Base-by-base conservation (phyloP, 768 basidiomycete genomes). In the Pleurotus tuber-regium region DNA sequence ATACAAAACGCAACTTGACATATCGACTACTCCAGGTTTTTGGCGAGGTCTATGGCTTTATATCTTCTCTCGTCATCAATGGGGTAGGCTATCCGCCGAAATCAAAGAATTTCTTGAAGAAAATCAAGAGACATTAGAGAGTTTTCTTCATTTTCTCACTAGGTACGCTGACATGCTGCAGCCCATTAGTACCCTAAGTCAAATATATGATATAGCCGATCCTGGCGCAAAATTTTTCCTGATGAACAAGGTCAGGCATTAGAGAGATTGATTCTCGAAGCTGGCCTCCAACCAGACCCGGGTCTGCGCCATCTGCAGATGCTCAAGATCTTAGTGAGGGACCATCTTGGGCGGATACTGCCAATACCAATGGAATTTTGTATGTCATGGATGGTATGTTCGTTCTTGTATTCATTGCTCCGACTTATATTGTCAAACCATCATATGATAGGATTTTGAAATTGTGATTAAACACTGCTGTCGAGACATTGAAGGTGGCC, bases 281-380 rank as follows among this genome's bases (percentile, higher is more conserved):
- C 41, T 9, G 21, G 21, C 9, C 4, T 42, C 11, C 7, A 21
- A 10, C 18, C 41, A 16, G 18, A 8, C 9, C 6, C 23, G 21
- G 21, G 18, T 9, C 9, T 24, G 12, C 16, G 12, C 23, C 41
- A 42, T 23, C 9, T 42, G 4, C 16, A 24, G 18, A 42, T 42
- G 41, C 18, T 23, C 6, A 42, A 19, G 18, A 42, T 42, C 23
- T 19, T 42, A 11, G 41, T 42, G 9, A 19, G 16, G 7, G 41
- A 42, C 16, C 41, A 42, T 25, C 18, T 42, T 11, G 41, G 41
- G 12, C 41, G 41, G 9, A 7, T 5, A 8, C 16, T 42, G 12
- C 41, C 41, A 9, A 42, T 42, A 21, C 41, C 41, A 8, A 11
- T 42, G 41, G 41, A 42, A 23, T 42, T 42, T 24, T 42, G 41